A percentile compares a stretch with the other conserved stretches of the same genome.
These are phyloP conservation scores for Irpex lacteus DNA, from an alignment of 1,284 basidiomycete species.

Conservation along the genomic window DNA sequence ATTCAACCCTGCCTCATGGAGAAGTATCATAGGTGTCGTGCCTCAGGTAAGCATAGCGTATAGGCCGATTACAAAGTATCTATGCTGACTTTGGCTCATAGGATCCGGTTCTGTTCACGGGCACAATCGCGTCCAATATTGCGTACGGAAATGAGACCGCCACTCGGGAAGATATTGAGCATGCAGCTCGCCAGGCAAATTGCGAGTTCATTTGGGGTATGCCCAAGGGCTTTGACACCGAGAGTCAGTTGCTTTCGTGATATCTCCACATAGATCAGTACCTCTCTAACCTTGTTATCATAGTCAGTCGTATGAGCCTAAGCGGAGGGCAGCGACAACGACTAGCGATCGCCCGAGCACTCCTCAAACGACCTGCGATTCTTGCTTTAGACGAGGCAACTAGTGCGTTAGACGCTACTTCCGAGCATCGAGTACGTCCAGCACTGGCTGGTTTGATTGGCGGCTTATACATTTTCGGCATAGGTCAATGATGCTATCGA, in stretches of 20 bases:
- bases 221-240: conserved; percentile 81
- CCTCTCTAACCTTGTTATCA: conserved; percentile 16
- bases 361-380: conserved; percentile 83
- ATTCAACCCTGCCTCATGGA: conserved; percentile 84
- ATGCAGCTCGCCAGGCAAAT: conserved; percentile 87
- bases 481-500: conserved; percentile 90
- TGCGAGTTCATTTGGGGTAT: conserved; percentile 95
- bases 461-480: no score
- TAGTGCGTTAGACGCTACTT: conserved; percentile 83
- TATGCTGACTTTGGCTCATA: conserved; percentile 29
- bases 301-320: conserved; percentile 72
- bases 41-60: conserved; percentile 53
- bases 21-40: conserved; percentile 83
- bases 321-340: conserved; percentile 68
- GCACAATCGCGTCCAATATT: conserved; percentile 92
- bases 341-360: conserved; percentile 76
- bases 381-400: conserved; percentile 84
- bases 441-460: no score
- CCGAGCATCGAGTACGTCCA: conserved; percentile 66
- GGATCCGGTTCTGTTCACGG: conserved; percentile 79
- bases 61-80: no score
- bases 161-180: conserved; percentile 81
- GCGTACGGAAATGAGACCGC: conserved; percentile 80
- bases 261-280: conserved; percentile 18
- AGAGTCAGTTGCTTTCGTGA: conserved; percentile 47